Evolutionary conservation across 257 asterid species (phyloP).

Genomic region (Cynanchum wilfordii): DNA sequence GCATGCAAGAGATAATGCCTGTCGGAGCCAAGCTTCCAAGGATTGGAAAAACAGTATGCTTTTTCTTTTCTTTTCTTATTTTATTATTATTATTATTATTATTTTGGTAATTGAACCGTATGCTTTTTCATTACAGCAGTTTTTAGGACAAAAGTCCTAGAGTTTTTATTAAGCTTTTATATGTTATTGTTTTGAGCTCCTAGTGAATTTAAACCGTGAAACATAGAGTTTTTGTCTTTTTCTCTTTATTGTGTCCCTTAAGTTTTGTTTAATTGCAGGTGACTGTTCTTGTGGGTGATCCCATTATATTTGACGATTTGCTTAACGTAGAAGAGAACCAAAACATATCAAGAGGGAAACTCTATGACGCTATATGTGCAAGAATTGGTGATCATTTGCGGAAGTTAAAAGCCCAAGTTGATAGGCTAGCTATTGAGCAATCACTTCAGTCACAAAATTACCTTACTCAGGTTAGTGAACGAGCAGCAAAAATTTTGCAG

Average conservation of each 20-base stretch:
- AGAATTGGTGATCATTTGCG: slow-evolving; percentile 60
- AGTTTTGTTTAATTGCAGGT: slow-evolving; percentile 42
- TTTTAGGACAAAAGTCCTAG: background rate
- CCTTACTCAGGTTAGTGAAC: slow-evolving; percentile 27
- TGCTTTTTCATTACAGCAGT: slow-evolving; percentile 9
- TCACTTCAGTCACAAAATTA: slow-evolving; percentile 31
- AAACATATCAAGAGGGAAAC: slow-evolving; percentile 49
- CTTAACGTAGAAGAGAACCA: slow-evolving; percentile 32
- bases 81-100: too few species aligned
- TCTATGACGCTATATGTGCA: slow-evolving; percentile 63
- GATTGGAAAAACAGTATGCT: slow-evolving; percentile 72
- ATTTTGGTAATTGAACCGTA: slow-evolving; percentile 33
- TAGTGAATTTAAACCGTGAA: background rate
- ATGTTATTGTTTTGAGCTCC: background rate
- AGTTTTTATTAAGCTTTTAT: background rate
- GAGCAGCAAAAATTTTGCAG: slow-evolving; percentile 49
- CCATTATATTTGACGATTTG: slow-evolving; percentile 68
- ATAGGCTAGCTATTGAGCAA: slow-evolving; percentile 44
- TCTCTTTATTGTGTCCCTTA: background rate
- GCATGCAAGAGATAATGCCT: slow-evolving; percentile 93
- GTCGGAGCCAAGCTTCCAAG: slow-evolving; percentile 84
- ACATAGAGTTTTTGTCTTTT: background rate
- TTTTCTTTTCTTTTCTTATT: background rate
- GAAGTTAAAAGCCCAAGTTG: slow-evolving; percentile 64
- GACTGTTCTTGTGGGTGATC: slow-evolving; percentile 87